A percentile compares a stretch with the other conserved stretches of the same genome.
Evolutionary conservation across 306 rosid genomes (phyloP).

Genomic region (Canavalia gladiata): DNA sequence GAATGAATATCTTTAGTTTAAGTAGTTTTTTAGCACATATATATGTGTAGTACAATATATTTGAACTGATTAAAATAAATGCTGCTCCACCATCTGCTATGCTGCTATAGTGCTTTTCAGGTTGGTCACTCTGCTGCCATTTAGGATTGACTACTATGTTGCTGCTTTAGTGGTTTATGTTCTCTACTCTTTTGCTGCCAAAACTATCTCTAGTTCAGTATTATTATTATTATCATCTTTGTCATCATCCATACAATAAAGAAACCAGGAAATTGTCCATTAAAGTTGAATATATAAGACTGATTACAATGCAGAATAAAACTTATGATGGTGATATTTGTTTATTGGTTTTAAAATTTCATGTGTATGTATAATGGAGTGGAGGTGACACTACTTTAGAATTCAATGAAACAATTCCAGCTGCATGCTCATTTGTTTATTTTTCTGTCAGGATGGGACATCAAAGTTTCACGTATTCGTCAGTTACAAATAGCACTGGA

Average conservation of each 20-base stretch:
- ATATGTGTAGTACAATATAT: no score
- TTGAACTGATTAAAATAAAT: no score
- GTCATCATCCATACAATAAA: not conserved
- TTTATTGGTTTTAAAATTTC: slow-evolving; percentile 34
- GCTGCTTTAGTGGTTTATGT: slow-evolving; percentile 6
- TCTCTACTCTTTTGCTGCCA: slow-evolving; percentile 32
- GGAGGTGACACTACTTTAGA: slow-evolving; percentile 33
- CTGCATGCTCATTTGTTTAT: slow-evolving; percentile 49
- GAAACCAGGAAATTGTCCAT: slow-evolving; percentile 15
- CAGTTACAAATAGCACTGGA: slow-evolving; percentile 84
- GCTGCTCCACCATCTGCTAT: no score
- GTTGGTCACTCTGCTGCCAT: no score
- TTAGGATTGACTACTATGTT: no score
- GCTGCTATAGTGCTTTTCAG: no score
- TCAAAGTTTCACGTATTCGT: slow-evolving; percentile 81
- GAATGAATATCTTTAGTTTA: no score
- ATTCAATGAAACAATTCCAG: slow-evolving; percentile 35
- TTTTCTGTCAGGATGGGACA: slow-evolving; percentile 85
- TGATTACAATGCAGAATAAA: slow-evolving; percentile 4
- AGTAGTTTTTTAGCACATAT: no score
- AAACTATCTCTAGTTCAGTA: slow-evolving; percentile 25
- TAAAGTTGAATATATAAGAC: slow-evolving; percentile 1
- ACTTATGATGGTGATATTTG: slow-evolving; percentile 1
- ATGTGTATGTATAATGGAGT: slow-evolving; percentile 25
- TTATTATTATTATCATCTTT: not conserved